Base-by-base conservation (phyloP, 768 basidiomycete genomes). In the Chalciporus piperatus region DNA sequence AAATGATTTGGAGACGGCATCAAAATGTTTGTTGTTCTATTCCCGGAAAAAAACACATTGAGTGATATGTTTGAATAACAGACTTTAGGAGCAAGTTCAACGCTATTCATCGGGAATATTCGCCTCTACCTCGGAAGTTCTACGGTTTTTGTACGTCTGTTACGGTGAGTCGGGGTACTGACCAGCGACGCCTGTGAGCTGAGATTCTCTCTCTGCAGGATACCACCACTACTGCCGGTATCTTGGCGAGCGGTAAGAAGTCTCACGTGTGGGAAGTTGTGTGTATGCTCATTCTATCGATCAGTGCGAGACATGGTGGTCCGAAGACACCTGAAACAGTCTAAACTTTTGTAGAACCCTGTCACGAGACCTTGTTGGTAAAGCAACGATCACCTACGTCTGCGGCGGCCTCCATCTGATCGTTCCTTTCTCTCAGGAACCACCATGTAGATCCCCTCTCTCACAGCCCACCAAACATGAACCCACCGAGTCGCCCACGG, bases 221-320 rank as follows among this genome's bases (percentile, higher is more conserved):
- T 58, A 82, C 82, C 3, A 76, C 78, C 6, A 87, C 87, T 7
- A 89, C 87, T 14, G 78, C 81, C 9, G 87, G 87, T 27, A 89
- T 89, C 50, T 84, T 89, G 39, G 84, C 85, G 5, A 87, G 85
- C 56, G 86, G 86, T 87, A 47, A 55, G 84, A 13, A 13, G 27
- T 23, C 43, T 41, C 22, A 46, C 35, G 43, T 53, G 10, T 23
- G 30, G 7, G 48, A 38, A 39, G 8, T 41, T 6, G 13, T 37
- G n/a, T 23, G 30, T 38, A 4, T 52, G 11, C 43, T 56, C 46
- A 62, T 35, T 16, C 25, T 9, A 3, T 49, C 40, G 47, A 23
- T 42, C 59, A 88, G 88, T 90, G 45, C 78, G 87, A 35, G 88
- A 90, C 61, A 89, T 89, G 86, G 87, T 90, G 44, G 81, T 89